Evolutionary conservation across 2,329 filamentous ascomycete species (phyloP), one percentile per base, ranked within the genome.

Genomic region (Penicillium griseofulvum): DNA sequence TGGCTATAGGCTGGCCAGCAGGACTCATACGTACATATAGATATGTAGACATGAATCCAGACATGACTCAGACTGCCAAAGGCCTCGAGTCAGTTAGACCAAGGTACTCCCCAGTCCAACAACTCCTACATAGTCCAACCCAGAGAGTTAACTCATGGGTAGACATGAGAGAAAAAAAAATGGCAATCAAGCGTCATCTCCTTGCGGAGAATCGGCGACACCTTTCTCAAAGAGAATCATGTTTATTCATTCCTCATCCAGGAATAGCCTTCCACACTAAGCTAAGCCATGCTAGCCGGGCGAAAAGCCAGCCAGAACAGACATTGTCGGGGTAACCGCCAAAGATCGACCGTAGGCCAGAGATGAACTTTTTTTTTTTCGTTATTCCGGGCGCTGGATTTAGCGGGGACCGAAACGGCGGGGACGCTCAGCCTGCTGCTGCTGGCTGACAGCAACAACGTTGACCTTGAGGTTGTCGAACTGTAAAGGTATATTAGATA

Each of bases 391-490:
- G 17, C 37, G 57, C 52, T 56, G 37, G 11, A 54, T 61, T 66
- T 67, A 66, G 61, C 63, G 65, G 54, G 63, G 63, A 59, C 82
- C 83, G 81, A 89, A 92, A 76, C 90, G 85, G 74, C 89, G 88
- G 69, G 84, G 85, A 68, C 91, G 89, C 82, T 97, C 92, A 74
- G 84, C 79, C 64, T 84, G 80, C 83, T 97, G 92, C 78, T 90
- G 86, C 83, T 97, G 92, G 69, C 88, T 83, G 68, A 99, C 91
- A 68, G 88, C 81, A 71, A 95, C 87, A 73, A 97, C 91, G 82
- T 95, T 97, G 88, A 96, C 91, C 78, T 93, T 89, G 80, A 99
- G 92, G 69, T 87, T 86, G 81, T 99, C 94, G 84, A 99, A 99
- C 92, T 97, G 71, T 49, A 44, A 51, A 52, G 16, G 36, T 8